Conservation (phyloP, 306 rosid species). For the Nissolia schottii region DNA sequence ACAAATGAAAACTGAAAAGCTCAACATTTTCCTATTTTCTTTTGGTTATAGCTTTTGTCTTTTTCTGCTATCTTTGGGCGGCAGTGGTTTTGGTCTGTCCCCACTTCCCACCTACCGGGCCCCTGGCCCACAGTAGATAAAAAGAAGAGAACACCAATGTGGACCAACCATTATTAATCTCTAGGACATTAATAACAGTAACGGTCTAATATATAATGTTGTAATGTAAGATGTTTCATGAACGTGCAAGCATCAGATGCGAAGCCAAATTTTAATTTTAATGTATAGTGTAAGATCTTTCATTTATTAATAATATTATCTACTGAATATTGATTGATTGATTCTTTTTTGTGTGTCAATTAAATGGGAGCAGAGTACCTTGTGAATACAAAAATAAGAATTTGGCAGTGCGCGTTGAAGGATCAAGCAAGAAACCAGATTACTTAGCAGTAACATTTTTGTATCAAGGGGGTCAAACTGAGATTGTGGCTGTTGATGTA, state of each 20-base stretch:
- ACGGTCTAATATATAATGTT: conserved; percentile 38
- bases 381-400: conserved; percentile 65
- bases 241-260: neutral
- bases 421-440: conserved; percentile 66
- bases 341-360: neutral
- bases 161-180: conserved; percentile 20
- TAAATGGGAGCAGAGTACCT: conserved; percentile 52
- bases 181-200: conserved; percentile 22
- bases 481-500: conserved; percentile 71
- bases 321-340: neutral
- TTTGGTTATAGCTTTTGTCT: neutral
- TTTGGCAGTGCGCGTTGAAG: conserved; percentile 74
- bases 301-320: too few species aligned
- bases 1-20: too few species aligned
- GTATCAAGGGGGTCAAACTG: conserved; percentile 97
- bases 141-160: neutral
- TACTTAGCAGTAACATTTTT: conserved; percentile 62
- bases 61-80: neutral
- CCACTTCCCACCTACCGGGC: conserved; percentile 22
- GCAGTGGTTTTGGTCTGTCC: conserved; percentile 19
- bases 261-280: too few species aligned
- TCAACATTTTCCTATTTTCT: too few species aligned
- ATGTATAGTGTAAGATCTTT: too few species aligned
- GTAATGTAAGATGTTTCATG: neutral
- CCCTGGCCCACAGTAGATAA: conserved; percentile 23